Evolutionary conservation across 192 early-diverging fungal genomes (phyloP), one percentile per base, ranked within the genome.

Genomic region (Polychytrium aggregatum): DNA sequence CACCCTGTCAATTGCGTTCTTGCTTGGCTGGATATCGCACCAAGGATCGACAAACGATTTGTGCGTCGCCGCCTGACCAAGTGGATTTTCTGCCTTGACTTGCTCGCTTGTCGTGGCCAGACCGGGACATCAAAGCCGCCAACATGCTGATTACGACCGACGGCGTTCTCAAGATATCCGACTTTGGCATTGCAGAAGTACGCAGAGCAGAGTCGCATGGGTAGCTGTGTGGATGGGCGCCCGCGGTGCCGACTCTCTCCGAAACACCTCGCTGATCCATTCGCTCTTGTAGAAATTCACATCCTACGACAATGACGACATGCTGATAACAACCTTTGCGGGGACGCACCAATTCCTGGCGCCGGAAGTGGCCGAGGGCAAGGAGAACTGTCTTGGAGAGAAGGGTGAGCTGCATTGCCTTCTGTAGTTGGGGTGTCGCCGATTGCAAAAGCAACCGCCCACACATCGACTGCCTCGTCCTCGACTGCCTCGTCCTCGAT

Each of bases 311-410:
- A 46, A 30, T 3, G 51, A 56, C 17, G 42, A 44, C 11, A 63
- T 79, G 68, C 20, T 44, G 2, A 52, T 55, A 10, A 37, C 64
- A 1, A 45, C 61, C 1, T 79, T 77, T 59, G 72, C 70, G 2
- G 76, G 76, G 1, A 79, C 76, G 11, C 73, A 79, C 46, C 76
- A 79, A 33, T 79, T 77, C 41, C 41, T 79, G 27, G 43, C 73
- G 1, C 76, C 76, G 6, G 76, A 79, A 49, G 46, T 77, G 20
- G 56, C 67, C 21, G 60, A 62, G 11, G 76, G 69, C 13, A 45
- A 33, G 7, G 18, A 37, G 17, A 33, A 49, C n/a, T 56, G 48
- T 41, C 27, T 33, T 21, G 76, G 68, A 14, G 62, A 52, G 27
- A 64, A 63, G 53, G 64, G 72, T 75, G 51, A n/a, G 21, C 1